These are phyloP conservation scores for Aureobasidium sp. DNA, from an alignment of 2,329 filamentous ascomycete genomes.

Conservation along the genomic window DNA sequence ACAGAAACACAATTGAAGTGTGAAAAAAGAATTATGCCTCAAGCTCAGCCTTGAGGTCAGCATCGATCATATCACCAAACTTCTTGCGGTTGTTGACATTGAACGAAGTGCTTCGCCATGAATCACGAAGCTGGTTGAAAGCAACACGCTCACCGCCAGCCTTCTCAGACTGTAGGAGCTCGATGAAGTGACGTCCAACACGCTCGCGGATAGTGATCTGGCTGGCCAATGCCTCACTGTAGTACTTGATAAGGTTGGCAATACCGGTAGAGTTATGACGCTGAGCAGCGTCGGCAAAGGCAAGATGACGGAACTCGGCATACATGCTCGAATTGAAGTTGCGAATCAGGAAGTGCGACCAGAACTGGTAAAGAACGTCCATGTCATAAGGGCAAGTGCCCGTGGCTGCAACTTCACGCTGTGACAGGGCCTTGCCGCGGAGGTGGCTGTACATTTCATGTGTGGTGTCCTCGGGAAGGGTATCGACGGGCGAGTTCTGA, in stretches of 20 bases:
- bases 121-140: conserved; percentile 45
- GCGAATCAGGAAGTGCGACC: conserved; percentile 63
- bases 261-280: conserved; percentile 50
- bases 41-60: conserved; percentile 11
- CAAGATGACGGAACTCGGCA: conserved; percentile 61
- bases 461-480: conserved; percentile 37
- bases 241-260: conserved; percentile 58
- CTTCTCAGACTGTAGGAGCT: conserved; percentile 45
- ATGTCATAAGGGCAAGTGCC: conserved; percentile 50
- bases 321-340: conserved; percentile 73
- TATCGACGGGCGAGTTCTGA: conserved; percentile 36
- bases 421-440: conserved; percentile 42
- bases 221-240: conserved; percentile 50
- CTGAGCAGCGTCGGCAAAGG: conserved; percentile 55
- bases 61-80: conserved; percentile 46
- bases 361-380: conserved; percentile 65
- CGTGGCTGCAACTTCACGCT: conserved; percentile 39
- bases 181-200: conserved; percentile 49
- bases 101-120: conserved; percentile 48
- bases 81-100: conserved; percentile 52
- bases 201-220: conserved; percentile 44
- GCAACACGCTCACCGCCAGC: conserved; percentile 35
- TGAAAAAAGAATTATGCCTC: neutral
- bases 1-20: neutral
- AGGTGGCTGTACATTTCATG: conserved; percentile 44